Conservation (phyloP, 805 yeast species). For the Maudiozyma turicensis region DNA sequence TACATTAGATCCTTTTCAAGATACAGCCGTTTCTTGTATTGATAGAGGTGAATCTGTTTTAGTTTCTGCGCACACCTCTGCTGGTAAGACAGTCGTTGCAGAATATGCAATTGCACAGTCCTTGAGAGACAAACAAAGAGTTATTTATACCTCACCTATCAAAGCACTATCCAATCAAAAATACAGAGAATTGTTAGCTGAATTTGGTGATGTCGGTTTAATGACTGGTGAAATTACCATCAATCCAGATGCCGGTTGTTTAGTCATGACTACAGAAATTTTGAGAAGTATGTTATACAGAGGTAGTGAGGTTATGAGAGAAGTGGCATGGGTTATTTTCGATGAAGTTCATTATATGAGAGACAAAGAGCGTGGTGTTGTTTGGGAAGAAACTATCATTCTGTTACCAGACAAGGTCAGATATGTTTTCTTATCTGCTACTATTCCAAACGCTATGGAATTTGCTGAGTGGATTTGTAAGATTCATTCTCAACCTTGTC, state of each 20-base stretch:
- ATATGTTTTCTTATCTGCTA: conserved; percentile 88
- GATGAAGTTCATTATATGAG: conserved; percentile 99
- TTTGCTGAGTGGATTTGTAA: conserved; percentile 98
- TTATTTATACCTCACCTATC: conserved; percentile 90
- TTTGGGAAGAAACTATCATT: conserved; percentile 98
- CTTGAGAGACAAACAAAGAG: conserved; percentile 83
- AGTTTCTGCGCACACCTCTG: conserved; percentile 96
- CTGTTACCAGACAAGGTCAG: conserved; percentile 92
- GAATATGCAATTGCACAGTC: conserved; percentile 96
- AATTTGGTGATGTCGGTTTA: conserved; percentile 92
- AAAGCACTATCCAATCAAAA: conserved; percentile 92
- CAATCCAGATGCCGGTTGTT: conserved; percentile 95
- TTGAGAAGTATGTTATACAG: conserved; percentile 91
- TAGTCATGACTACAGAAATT: conserved; percentile 98
- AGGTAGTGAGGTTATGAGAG: conserved; percentile 97
- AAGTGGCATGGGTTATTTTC: conserved; percentile 96
- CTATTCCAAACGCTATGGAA: conserved; percentile 96
- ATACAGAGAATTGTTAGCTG: conserved; percentile 83
- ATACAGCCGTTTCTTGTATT: conserved; percentile 90
- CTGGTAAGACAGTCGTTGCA: conserved; percentile 95
- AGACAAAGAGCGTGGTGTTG: conserved; percentile 96
- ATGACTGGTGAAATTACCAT: conserved; percentile 99
- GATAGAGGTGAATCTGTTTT: conserved; percentile 90
- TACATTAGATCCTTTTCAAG: conserved; percentile 93
- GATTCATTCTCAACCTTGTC: conserved; percentile 93